Percentiles rank a stretch among this genome's conserved stretches.
Conservation (phyloP, 2,329 filamentous ascomycete genomes). For the Aspergillus sp. region DNA sequence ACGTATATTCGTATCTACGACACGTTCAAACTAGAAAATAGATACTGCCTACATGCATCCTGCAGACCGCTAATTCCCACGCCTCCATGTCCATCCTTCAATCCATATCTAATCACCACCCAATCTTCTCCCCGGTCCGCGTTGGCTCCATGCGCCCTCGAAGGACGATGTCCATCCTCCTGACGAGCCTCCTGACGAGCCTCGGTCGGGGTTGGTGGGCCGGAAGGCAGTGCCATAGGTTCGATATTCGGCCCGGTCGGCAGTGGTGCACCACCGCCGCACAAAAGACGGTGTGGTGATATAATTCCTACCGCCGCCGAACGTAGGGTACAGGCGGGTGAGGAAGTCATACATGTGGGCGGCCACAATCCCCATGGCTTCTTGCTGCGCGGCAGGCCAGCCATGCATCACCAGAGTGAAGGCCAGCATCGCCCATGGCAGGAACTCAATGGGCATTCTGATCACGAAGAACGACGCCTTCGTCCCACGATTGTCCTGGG, state of each 20-base stretch:
- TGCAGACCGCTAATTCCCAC: neutral
- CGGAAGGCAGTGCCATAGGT: conserved; percentile 63
- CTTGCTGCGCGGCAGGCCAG: conserved; percentile 55
- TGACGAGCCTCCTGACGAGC: conserved; percentile 14
- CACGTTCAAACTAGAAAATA: too few species aligned
- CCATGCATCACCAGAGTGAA: conserved; percentile 69
- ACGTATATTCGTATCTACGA: neutral
- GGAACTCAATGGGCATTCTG: conserved; percentile 74
- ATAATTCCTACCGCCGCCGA: conserved; percentile 77
- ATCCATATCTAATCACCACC: conserved; percentile 22
- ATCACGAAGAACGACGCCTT: conserved; percentile 79
- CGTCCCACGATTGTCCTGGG: conserved; percentile 77
- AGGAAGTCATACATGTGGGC: conserved; percentile 91
- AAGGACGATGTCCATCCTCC: conserved; percentile 32
- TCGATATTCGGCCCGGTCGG: conserved; percentile 47
- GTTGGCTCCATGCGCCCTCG: conserved; percentile 34
- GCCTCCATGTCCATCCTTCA: neutral
- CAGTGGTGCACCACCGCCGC: conserved; percentile 60
- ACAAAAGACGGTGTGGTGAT: conserved; percentile 73
- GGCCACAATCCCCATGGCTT: conserved; percentile 76
- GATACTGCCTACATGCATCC: too few species aligned
- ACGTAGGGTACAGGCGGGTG: conserved; percentile 81
- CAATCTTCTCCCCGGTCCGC: conserved; percentile 42
- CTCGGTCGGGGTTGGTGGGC: conserved; percentile 24
- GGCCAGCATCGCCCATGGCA: conserved; percentile 77